Evolutionary conservation across 2,329 filamentous ascomycete genomes (phyloP).

Genomic region (Alternaria sp.): DNA sequence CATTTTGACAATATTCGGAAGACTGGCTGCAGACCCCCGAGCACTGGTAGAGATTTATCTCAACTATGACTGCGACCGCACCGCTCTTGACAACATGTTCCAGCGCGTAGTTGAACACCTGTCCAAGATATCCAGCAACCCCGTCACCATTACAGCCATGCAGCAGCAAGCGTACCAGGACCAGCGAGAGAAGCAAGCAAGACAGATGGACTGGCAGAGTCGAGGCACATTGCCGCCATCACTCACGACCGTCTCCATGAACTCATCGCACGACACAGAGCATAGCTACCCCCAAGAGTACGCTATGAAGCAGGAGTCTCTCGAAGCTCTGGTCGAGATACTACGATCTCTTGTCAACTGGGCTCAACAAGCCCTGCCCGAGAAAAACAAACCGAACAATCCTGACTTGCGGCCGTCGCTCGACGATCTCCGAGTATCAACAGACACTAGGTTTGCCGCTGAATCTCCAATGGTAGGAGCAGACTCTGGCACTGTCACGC

Average conservation of each 20-base stretch:
- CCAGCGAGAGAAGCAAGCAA: constrained; percentile 68
- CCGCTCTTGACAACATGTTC: constrained; percentile 93
- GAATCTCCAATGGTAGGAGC: constrained; percentile 67
- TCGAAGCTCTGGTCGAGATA: constrained; percentile 89
- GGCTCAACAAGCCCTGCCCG: constrained; percentile 74
- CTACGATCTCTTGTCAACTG: constrained; percentile 91
- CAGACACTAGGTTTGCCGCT: constrained; percentile 73
- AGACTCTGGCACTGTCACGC: constrained; percentile 56
- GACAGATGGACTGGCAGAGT: constrained; percentile 81
- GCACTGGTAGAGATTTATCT: constrained; percentile 94
- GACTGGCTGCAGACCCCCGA: constrained; percentile 83
- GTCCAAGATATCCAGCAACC: constrained; percentile 82
- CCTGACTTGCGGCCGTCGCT: constrained; percentile 61
- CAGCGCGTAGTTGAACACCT: constrained; percentile 93
- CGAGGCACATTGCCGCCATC: constrained; percentile 86
- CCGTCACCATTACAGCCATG: constrained; percentile 75
- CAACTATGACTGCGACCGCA: constrained; percentile 97
- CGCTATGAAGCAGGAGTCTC: constrained; percentile 84
- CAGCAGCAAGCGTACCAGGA: constrained; percentile 92
- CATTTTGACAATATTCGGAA: constrained; percentile 84
- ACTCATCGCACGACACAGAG: constrained; percentile 64
- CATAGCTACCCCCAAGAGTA: constrained; percentile 86
- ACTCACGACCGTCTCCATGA: constrained; percentile 79
- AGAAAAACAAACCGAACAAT: constrained; percentile 55
- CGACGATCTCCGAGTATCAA: constrained; percentile 73